phyloP scores from a whole-genome alignment of 768 basidiomycete species.

The Pulveroboletus sp. region DNA sequence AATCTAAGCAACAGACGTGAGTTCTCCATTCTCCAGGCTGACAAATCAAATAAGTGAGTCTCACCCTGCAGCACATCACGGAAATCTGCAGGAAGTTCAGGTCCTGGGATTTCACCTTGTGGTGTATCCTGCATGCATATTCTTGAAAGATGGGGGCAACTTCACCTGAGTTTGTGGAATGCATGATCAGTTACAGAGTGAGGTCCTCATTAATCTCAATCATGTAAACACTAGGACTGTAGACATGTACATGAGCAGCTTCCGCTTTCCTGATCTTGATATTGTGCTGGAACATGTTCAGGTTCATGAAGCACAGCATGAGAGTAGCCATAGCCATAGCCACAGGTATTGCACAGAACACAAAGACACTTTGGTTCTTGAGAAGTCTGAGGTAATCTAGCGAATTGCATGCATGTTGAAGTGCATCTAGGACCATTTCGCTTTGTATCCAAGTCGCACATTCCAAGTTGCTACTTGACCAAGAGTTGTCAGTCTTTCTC shows the following conservation, averaged over 20 bases:
- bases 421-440: conserved; percentile 86
- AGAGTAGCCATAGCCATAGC: no score
- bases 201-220: background rate
- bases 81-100: conserved; percentile 82
- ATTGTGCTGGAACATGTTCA: conserved; percentile 75
- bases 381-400: conserved; percentile 88
- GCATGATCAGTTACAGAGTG: conserved; percentile 73
- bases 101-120: conserved; percentile 87
- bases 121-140: conserved; percentile 64
- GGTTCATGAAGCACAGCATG: no score
- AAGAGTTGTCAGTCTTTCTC: conserved; percentile 88
- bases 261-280: conserved; percentile 93
- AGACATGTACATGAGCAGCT: conserved; percentile 63
- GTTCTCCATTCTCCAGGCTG: background rate
- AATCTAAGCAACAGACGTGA: conserved; percentile 47
- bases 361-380: no score
- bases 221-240: background rate
- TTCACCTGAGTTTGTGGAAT: conserved; percentile 86
- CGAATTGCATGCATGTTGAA: conserved; percentile 80
- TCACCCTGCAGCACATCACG: conserved; percentile 80
- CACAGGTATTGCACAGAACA: no score
- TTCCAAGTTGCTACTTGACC: conserved; percentile 68
- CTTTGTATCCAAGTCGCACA: conserved; percentile 79
- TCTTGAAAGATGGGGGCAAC: conserved; percentile 85
- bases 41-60: background rate